A percentile compares a stretch with the other conserved stretches of the same genome.
Conservation (phyloP, 306 rosid species). For the Acacia acuminata region DNA sequence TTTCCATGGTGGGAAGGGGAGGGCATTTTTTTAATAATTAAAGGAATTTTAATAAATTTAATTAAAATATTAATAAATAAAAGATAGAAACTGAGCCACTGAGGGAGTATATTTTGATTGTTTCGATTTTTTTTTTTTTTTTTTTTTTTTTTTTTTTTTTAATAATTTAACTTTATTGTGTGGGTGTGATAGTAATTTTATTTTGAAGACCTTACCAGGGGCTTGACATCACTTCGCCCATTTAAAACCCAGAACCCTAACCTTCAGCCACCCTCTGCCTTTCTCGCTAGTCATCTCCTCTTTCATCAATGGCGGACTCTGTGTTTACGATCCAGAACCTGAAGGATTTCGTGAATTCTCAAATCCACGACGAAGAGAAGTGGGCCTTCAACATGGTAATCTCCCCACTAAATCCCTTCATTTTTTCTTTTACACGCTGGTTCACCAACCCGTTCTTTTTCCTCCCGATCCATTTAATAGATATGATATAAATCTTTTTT, state of each 20-base stretch:
- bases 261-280: background rate
- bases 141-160: too few relatives aligned
- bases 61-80: too few relatives aligned
- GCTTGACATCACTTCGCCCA: background rate
- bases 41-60: too few relatives aligned
- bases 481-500: background rate
- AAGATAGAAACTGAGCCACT: too few relatives aligned
- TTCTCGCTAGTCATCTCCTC: background rate
- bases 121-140: too few relatives aligned
- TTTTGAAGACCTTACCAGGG: background rate
- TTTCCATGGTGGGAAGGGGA: too few relatives aligned
- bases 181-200: too few relatives aligned
- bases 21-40: too few relatives aligned
- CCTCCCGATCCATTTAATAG: background rate
- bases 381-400: constrained; percentile 69
- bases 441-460: background rate
- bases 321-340: constrained; percentile 44
- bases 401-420: background rate
- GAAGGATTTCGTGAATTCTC: constrained; percentile 49
- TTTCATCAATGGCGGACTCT: constrained; percentile 47
- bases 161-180: too few relatives aligned
- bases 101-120: too few relatives aligned
- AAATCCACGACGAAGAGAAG: constrained; percentile 61
- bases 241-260: constrained; percentile 6
- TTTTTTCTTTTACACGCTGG: background rate